Conservation (phyloP, 495 filamentous ascomycete genomes). For the Astrocystis sublimbata region DNA sequence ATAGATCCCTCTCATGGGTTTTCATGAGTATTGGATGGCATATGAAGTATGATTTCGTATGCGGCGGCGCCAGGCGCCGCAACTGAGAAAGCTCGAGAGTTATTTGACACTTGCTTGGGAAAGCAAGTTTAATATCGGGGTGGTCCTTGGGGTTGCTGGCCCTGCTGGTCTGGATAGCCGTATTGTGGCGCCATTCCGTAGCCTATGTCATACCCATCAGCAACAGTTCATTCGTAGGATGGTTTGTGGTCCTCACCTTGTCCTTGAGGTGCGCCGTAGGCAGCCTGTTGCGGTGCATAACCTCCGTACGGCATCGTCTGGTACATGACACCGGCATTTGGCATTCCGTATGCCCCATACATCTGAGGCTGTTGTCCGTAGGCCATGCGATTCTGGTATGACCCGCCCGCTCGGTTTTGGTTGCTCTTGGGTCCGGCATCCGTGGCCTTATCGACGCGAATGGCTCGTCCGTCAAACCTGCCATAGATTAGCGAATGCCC, state of each 20-base stretch:
- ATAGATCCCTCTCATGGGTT: not conserved
- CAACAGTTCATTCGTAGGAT: not conserved
- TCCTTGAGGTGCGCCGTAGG: conserved; percentile 41
- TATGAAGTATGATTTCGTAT: not conserved
- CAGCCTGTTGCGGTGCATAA: conserved; percentile 28
- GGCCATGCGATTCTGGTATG: conserved; percentile 40
- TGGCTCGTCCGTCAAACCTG: conserved; percentile 94
- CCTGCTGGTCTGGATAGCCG: conserved; percentile 43
- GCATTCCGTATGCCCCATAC: conserved; percentile 33
- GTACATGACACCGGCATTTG: conserved; percentile 29
- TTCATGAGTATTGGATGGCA: not conserved
- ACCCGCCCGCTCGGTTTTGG: conserved; percentile 43
- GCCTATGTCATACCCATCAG: conserved; percentile 15
- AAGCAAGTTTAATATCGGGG: conserved; percentile 29
- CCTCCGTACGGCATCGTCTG: conserved; percentile 26
- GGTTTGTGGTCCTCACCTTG: conserved; percentile 39
- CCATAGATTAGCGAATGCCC: not conserved
- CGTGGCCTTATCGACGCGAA: conserved; percentile 95
- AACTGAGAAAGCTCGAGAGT: not conserved
- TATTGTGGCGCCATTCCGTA: conserved; percentile 30
- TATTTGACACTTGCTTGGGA: not conserved
- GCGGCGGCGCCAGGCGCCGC: not conserved
- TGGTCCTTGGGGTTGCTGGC: conserved; percentile 36
- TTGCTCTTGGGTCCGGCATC: conserved; percentile 65
- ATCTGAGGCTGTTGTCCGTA: conserved; percentile 38